Evolutionary conservation across 305 asterid species (phyloP), one percentile per base, ranked within the genome.

Genomic region (Solanum hybrid): DNA sequence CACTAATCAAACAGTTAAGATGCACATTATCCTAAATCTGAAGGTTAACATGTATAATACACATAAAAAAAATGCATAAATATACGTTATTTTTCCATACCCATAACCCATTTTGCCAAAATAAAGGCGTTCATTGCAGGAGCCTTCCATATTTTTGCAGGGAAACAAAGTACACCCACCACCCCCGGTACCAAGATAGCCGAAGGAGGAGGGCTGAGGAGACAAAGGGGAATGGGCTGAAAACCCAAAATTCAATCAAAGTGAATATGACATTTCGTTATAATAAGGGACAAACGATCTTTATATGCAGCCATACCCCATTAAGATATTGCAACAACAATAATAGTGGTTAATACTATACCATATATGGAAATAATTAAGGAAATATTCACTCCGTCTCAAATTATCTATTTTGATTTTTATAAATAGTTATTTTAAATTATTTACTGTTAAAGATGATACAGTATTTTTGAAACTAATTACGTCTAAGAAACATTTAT

Each of bases 61-160:
- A 85, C 32, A 85, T 51, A 0, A 29, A 56, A 45, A 29, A 17
- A 22, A 51, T 17, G 42, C 73, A 84, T 45, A 51, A 45, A 84
- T 84, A 1, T 84, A 45, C 75, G 14, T 51, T 85, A 1, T 10
- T 15, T 84, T 10, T 51, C 22, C 75, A 75, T 93, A 97, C 99
- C 99, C 99, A 92, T 94, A 95, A 90, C 99, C 98, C 99, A 96
- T 96, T 96, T 95, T 96, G 92, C 99, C 99, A 89, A 95, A 97
- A 90, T 97, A 96, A 37, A 93, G 96, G 87, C 99, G 98, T 91
- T 95, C 99, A 93, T 89, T 89, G 78, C 94, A 92, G 92, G 82
- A 91, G 90, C 92, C 95, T 89, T 96, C 99, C 99, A 97, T 91
- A 88, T 90, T 38, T 91, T 90, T 89, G 91, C 88, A 27, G 66